Evolutionary conservation across 2,329 filamentous ascomycete species (phyloP).

Genomic region (Aureobasidium zeae): DNA sequence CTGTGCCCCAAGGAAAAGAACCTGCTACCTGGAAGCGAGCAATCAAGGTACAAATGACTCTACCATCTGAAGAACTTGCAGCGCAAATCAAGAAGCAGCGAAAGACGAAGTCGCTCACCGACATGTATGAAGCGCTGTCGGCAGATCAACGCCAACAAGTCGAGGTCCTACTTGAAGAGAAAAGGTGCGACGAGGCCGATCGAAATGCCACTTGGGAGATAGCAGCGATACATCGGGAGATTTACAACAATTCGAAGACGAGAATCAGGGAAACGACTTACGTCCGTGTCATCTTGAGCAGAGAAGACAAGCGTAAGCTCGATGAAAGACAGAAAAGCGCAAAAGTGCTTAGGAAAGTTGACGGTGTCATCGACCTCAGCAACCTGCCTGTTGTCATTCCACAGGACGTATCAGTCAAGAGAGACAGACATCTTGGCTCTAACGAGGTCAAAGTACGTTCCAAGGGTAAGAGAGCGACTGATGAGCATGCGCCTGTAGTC

Average conservation of each 20-base stretch:
- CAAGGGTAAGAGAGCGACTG: too few species aligned
- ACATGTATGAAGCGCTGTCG: slow-evolving; percentile 4
- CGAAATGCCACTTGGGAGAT: slow-evolving; percentile 1
- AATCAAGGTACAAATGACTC: not conserved
- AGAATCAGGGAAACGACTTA: slow-evolving; percentile 9
- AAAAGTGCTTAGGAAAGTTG: not conserved
- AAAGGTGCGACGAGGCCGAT: not conserved
- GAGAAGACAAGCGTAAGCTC: not conserved
- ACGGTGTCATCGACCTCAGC: slow-evolving; percentile 6
- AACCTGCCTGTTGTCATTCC: too few species aligned
- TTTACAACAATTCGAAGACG: not conserved
- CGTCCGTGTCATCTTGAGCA: slow-evolving; percentile 1
- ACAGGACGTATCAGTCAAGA: too few species aligned
- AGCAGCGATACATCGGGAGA: slow-evolving; percentile 9
- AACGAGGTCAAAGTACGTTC: too few species aligned
- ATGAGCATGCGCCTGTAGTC: too few species aligned
- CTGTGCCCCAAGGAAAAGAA: not conserved
- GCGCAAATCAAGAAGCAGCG: slow-evolving; percentile 1
- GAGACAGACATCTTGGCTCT: too few species aligned
- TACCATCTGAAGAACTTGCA: slow-evolving; percentile 8
- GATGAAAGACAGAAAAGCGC: not conserved
- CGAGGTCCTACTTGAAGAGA: slow-evolving; percentile 1
- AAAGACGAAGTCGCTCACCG: slow-evolving; percentile 1
- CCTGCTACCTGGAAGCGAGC: slow-evolving; percentile 7
- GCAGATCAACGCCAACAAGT: slow-evolving; percentile 7